These are phyloP conservation scores for Dryadomyces quercivorus DNA, from an alignment of 2,329 filamentous ascomycete genomes.

Conservation along the genomic window DNA sequence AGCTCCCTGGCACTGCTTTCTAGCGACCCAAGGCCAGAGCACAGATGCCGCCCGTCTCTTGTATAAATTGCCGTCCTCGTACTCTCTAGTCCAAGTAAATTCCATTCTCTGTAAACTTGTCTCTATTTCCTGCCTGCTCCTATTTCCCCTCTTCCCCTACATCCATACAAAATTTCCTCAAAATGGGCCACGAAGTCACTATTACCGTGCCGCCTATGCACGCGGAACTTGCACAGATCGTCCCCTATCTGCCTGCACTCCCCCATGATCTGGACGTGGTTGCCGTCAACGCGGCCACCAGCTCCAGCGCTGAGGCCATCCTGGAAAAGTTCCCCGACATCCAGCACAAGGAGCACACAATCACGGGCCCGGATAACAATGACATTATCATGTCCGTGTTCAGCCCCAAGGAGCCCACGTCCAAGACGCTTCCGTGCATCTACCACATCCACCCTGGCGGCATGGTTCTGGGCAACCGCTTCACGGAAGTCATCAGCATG, in stretches of 20 bases:
- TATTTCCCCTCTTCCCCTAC: no score
- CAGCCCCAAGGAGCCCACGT: not conserved
- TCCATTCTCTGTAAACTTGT: no score
- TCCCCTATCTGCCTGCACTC: not conserved
- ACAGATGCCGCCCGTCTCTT: no score
- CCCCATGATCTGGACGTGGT: not conserved
- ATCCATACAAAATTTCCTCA: no score
- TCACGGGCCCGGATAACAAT: not conserved
- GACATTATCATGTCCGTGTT: not conserved
- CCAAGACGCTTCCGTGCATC: not conserved
- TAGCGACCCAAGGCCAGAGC: no score
- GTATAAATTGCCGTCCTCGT: no score
- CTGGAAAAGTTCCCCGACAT: not conserved
- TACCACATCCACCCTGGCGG: constrained; percentile 2
- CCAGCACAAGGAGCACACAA: not conserved
- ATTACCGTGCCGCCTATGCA: no score
- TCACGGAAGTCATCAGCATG: not conserved
- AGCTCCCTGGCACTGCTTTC: no score
- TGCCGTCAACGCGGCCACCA: not conserved
- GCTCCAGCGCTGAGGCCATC: not conserved
- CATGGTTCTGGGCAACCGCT: not conserved
- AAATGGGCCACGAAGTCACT: no score
- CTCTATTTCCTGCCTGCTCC: no score
- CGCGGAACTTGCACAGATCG: no score
- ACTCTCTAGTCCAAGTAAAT: no score